These are phyloP conservation scores for Pochonia chlamydosporia DNA, from an alignment of 2,329 filamentous ascomycete species.

Conservation along the genomic window DNA sequence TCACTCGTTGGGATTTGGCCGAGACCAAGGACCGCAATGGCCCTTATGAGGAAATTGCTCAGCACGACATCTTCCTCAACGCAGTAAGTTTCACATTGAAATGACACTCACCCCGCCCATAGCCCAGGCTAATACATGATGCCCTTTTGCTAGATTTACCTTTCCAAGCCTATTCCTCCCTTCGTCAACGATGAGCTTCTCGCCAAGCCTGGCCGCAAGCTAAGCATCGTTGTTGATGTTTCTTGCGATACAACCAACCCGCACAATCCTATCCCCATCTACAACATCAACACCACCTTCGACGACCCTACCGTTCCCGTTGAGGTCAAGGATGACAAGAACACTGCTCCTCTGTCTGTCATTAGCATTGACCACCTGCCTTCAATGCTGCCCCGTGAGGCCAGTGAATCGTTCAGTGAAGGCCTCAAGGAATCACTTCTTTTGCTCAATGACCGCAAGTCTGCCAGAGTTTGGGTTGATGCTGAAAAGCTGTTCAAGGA, in stretches of 20 bases:
- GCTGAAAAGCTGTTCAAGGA: slow-evolving; percentile 7
- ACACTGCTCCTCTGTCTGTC: slow-evolving; percentile 59
- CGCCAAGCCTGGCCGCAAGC: slow-evolving; percentile 56
- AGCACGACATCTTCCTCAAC: slow-evolving; percentile 68
- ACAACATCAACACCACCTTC: slow-evolving; percentile 80
- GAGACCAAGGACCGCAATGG: slow-evolving; percentile 65
- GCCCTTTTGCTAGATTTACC: slow-evolving; percentile 8
- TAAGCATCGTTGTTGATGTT: slow-evolving; percentile 78
- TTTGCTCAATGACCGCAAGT: slow-evolving; percentile 5
- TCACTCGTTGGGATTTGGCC: slow-evolving; percentile 63
- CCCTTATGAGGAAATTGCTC: slow-evolving; percentile 72
- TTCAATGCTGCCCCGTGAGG: slow-evolving; percentile 77
- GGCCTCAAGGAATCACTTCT: slow-evolving; percentile 4
- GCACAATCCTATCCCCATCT: slow-evolving; percentile 70
- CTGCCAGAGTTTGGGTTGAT: slow-evolving; percentile 7
- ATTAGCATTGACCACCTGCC: slow-evolving; percentile 88
- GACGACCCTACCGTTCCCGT: slow-evolving; percentile 80
- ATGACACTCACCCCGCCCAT: too few species aligned
- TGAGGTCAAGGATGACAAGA: slow-evolving; percentile 55
- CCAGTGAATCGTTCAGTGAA: slow-evolving; percentile 50
- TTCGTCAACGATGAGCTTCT: slow-evolving; percentile 72
- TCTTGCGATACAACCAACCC: slow-evolving; percentile 69
- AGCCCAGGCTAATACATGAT: neutral
- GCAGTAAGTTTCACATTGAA: slow-evolving; percentile 23
- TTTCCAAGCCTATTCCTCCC: slow-evolving; percentile 42